phyloP scores from a whole-genome alignment of 495 filamentous ascomycete genomes.

The Cladorrhinum samala region DNA sequence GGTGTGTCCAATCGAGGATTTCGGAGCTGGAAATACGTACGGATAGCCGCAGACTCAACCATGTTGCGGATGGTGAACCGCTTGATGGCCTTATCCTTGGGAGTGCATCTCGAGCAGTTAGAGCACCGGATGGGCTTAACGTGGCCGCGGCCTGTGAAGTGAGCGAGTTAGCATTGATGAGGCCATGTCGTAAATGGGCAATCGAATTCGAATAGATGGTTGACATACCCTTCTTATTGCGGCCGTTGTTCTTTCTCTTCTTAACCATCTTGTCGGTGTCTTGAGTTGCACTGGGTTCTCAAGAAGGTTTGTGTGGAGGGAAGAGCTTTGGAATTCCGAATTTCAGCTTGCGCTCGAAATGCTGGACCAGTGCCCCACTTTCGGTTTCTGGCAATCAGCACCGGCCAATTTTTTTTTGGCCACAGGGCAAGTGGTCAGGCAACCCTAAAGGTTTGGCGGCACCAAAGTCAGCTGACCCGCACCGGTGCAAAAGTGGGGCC shows the following conservation, averaged over 20 bases:
- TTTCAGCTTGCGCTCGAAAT: conserved; percentile 25
- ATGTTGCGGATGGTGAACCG: conserved; percentile 99
- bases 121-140: conserved; percentile 99
- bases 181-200: neutral
- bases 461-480: conserved; percentile 28
- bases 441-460: conserved; percentile 22
- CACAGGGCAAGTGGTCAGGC: conserved; percentile 21
- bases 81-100: conserved; percentile 99
- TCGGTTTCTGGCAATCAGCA: neutral
- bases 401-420: neutral
- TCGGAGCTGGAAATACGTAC: conserved; percentile 55
- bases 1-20: neutral
- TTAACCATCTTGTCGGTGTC: conserved; percentile 94
- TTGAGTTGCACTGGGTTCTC: conserved; percentile 31
- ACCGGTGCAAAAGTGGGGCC: conserved; percentile 19
- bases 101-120: conserved; percentile 99
- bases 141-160: conserved; percentile 65
- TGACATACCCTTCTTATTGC: conserved; percentile 88
- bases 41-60: conserved; percentile 99
- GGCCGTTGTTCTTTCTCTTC: conserved; percentile 98
- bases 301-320: conserved; percentile 27
- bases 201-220: neutral
- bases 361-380: conserved; percentile 19
- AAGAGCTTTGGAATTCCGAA: conserved; percentile 20
- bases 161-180: conserved; percentile 9